Evolutionary conservation across 805 yeast genomes (phyloP).

Genomic region (Maudiozyma barnettii): DNA sequence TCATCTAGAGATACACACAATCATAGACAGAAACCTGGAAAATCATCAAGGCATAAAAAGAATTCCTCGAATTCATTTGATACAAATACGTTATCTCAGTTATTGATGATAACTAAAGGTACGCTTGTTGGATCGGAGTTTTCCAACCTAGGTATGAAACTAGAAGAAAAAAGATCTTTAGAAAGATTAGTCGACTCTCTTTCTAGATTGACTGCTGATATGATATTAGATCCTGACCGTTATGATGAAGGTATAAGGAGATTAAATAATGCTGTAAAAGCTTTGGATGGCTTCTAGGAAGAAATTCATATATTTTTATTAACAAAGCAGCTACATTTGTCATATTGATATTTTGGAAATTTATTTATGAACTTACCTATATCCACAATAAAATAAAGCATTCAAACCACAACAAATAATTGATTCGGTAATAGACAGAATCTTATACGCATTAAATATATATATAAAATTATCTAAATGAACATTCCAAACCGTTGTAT

Average conservation of each 20-base stretch:
- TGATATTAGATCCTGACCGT: constrained; percentile 76
- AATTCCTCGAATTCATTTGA: constrained; percentile 17
- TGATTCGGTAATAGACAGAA: no score
- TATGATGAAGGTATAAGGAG: constrained; percentile 73
- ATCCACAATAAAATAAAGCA: no score
- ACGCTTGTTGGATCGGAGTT: constrained; percentile 49
- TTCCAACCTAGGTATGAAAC: constrained; percentile 60
- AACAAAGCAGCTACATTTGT: neutral
- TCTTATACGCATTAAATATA: no score
- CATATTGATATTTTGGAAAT: neutral
- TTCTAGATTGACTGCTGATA: constrained; percentile 79
- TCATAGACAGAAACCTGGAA: neutral
- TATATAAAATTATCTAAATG: no score
- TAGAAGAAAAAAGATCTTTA: constrained; percentile 65
- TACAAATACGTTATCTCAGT: constrained; percentile 29
- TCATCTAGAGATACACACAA: neutral
- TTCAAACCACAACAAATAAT: no score
- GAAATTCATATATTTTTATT: neutral
- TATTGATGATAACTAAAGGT: constrained; percentile 34
- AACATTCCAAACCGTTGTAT: no score
- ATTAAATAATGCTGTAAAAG: constrained; percentile 71
- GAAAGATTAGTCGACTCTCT: constrained; percentile 82
- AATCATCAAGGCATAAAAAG: neutral
- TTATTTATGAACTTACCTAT: no score
- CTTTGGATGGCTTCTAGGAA: constrained; percentile 66